phyloP scores from a whole-genome alignment of 2,329 filamentous ascomycete genomes.

The Arthrobotrys conoides region DNA sequence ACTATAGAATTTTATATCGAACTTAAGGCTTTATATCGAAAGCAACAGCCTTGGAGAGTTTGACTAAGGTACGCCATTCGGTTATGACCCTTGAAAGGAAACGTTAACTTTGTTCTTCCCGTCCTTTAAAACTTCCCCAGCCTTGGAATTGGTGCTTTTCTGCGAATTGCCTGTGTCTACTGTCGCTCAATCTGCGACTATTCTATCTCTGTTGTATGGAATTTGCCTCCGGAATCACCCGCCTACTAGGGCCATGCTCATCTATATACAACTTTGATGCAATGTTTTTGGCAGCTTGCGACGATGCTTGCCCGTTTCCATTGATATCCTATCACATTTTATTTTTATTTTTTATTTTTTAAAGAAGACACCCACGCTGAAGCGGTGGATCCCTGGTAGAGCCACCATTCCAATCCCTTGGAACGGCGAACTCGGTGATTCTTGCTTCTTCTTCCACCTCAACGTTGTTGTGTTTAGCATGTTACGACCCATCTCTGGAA shows the following conservation, averaged over 20 bases:
- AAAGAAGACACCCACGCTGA: slow-evolving; percentile 2
- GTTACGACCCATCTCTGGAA: slow-evolving; percentile 14
- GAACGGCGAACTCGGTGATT: slow-evolving; percentile 26
- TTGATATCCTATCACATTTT: slow-evolving; percentile 31
- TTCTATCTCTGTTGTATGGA: slow-evolving; percentile 30
- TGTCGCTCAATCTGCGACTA: slow-evolving; percentile 2
- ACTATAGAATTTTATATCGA: slow-evolving; percentile 12
- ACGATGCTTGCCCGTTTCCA: slow-evolving; percentile 10
- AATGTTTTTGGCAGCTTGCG: slow-evolving; percentile 19
- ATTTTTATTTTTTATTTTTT: neutral
- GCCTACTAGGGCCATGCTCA: neutral
- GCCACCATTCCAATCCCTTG: slow-evolving; percentile 38
- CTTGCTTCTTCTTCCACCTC: slow-evolving; percentile 27
- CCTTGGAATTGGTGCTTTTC: slow-evolving; percentile 22
- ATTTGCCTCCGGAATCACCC: slow-evolving; percentile 54
- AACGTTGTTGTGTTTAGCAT: slow-evolving; percentile 22
- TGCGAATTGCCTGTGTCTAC: slow-evolving; percentile 23
- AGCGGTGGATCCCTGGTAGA: slow-evolving; percentile 4
- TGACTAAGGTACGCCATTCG: slow-evolving; percentile 45
- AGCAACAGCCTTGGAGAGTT: slow-evolving; percentile 7
- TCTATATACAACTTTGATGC: slow-evolving; percentile 17
- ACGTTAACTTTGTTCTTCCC: slow-evolving; percentile 34
- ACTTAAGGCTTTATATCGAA: slow-evolving; percentile 6
- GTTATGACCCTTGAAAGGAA: slow-evolving; percentile 43
- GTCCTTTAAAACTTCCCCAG: slow-evolving; percentile 10